Base-by-base conservation (phyloP, 257 asterid genomes). In the Scutellaria minor region DNA sequence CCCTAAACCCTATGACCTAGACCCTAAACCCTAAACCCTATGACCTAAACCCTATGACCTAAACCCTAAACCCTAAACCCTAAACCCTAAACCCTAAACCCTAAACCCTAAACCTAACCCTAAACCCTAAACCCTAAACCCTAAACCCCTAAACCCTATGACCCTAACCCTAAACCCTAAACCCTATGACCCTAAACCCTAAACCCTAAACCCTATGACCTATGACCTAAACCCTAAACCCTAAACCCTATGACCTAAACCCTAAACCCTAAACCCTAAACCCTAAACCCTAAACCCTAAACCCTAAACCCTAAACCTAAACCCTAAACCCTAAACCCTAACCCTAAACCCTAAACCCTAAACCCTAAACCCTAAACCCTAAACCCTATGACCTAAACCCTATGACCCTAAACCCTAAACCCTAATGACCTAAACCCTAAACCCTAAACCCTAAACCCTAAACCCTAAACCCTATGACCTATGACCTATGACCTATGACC, bases 351-450 rank as follows among this genome's bases (percentile, higher is more conserved):
- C 7, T 40, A 40, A 3, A 40, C 73, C 60, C 22, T 57, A 57
- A 66, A 55, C 62, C 78, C 73, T 66, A 64, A 63, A 64, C 72
- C 78, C 76, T 53, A 73, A 63, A n/a, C n/a, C n/a, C n/a, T n/a
- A n/a, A n/a, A n/a, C n/a, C n/a, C n/a, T n/a, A n/a, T n/a, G n/a
- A n/a, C n/a, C n/a, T n/a, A n/a, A n/a, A n/a, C n/a, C n/a, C n/a
- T n/a, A n/a, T n/a, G n/a, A n/a, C n/a, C n/a, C n/a, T n/a, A n/a
- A n/a, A n/a, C n/a, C n/a, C n/a, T n/a, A n/a, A n/a, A n/a, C n/a
- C n/a, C n/a, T n/a, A 48, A 66, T n/a, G n/a, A n/a, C 78, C 72
- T 53, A 63, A 40, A 63, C 51, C 52, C 52, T 42, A 40, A 63
- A 63, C 51, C 68, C 68, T 42, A 40, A 40, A 68, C 78, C 68